Percentiles rank a stretch among this genome's conserved stretches.
Conservation (phyloP, 2,329 filamentous ascomycete genomes). For the Fusarium sp. region DNA sequence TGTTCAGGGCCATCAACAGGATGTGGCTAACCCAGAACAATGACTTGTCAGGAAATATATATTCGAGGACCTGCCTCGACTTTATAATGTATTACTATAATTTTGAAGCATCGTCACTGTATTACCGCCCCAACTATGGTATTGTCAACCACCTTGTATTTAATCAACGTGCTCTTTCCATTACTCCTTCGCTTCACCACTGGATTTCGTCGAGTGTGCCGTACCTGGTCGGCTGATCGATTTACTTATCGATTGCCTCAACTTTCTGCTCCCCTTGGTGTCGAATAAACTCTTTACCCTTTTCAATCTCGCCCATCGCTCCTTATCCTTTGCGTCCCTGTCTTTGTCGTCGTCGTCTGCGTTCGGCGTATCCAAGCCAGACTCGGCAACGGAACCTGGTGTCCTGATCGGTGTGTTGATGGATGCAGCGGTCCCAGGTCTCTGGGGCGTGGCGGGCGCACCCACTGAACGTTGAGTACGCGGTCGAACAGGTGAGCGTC, state of each 20-base stretch:
- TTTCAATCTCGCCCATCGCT: conserved; percentile 77
- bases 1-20: not conserved
- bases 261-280: conserved; percentile 69
- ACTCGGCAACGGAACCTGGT: conserved; percentile 13
- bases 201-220: conserved; percentile 48
- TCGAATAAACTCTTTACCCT: conserved; percentile 79
- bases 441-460: conserved; percentile 41
- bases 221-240: conserved; percentile 57
- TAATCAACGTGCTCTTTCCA: not conserved
- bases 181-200: conserved; percentile 32
- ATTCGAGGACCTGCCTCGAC: conserved; percentile 7
- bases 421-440: conserved; percentile 31
- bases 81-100: conserved; percentile 8
- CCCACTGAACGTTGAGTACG: conserved; percentile 25
- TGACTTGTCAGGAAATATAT: not conserved
- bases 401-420: conserved; percentile 30
- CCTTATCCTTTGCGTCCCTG: conserved; percentile 72
- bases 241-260: conserved; percentile 55
- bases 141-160: conserved; percentile 11
- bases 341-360: conserved; percentile 57
- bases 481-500: conserved; percentile 41
- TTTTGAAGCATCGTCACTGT: not conserved
- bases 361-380: conserved; percentile 17
- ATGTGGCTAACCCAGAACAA: not conserved
- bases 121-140: conserved; percentile 11